phyloP scores from a whole-genome alignment of 2,329 filamentous ascomycete genomes.

The Chaetomium olivaceum region DNA sequence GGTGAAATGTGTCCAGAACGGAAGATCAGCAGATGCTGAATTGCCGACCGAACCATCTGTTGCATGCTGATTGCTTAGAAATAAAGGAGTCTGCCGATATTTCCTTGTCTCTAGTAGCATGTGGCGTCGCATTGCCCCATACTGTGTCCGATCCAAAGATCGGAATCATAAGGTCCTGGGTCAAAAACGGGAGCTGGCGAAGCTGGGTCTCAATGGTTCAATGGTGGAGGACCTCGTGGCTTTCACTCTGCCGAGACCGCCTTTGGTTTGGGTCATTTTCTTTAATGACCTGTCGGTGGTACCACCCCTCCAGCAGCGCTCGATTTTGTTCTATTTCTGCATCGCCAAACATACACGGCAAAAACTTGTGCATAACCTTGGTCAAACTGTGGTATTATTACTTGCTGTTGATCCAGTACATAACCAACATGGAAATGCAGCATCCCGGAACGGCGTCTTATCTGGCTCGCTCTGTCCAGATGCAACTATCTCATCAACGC shows the following conservation, averaged over 20 bases:
- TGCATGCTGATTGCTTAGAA: constrained; percentile 27
- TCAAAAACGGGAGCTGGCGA: not conserved
- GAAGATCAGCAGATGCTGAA: constrained; percentile 35
- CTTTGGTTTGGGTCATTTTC: not conserved
- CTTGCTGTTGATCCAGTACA: constrained; percentile 17
- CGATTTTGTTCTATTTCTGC: not conserved
- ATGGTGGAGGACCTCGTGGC: not conserved
- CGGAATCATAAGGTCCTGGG: not conserved
- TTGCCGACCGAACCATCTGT: constrained; percentile 31
- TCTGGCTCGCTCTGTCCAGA: constrained; percentile 6
- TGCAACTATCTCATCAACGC: constrained; percentile 7
- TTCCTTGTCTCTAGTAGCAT: not conserved
- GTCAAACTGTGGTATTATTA: constrained; percentile 15
- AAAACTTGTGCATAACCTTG: not conserved
- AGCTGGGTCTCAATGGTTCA: not conserved
- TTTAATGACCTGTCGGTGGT: not conserved
- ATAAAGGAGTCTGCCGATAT: constrained; percentile 3
- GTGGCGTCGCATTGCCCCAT: constrained; percentile 20
- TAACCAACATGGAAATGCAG: constrained; percentile 25
- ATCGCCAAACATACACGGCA: not conserved
- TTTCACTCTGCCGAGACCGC: not conserved
- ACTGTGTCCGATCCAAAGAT: constrained; percentile 8
- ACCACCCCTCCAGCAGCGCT: not conserved
- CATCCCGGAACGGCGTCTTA: constrained; percentile 1
- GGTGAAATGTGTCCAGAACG: constrained; percentile 33